Conservation (phyloP, 2,329 filamentous ascomycete species). For the Fusarium veterinarium region DNA sequence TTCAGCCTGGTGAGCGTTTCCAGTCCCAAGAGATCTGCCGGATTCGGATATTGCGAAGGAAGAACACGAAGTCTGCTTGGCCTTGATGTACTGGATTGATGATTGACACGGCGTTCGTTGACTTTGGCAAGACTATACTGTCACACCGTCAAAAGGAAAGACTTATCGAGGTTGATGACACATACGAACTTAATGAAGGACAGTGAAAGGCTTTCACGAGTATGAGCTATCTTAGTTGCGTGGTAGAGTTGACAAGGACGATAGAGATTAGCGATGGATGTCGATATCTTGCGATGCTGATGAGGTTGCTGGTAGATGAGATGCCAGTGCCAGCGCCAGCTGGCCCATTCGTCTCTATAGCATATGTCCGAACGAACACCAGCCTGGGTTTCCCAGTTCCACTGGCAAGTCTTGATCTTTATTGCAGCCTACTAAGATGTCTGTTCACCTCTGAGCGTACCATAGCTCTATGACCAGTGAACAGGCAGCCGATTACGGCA, state of each 20-base stretch:
- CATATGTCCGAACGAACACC: background rate
- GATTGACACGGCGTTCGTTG: background rate
- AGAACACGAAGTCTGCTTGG: background rate
- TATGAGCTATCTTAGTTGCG: fast-evolving
- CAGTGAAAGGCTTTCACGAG: fast-evolving
- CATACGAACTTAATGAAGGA: background rate
- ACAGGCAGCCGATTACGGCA: too few relatives aligned
- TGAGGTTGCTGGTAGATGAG: fast-evolving
- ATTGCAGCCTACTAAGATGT: background rate
- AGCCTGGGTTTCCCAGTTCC: fast-evolving
- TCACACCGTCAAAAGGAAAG: fast-evolving
- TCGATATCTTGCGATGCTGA: background rate
- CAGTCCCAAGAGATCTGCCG: fast-evolving
- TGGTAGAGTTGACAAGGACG: fast-evolving
- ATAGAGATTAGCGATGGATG: fast-evolving
- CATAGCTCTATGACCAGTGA: too few relatives aligned
- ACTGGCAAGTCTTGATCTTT: fast-evolving
- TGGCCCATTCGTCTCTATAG: too few relatives aligned
- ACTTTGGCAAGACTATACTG: background rate
- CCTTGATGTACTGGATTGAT: background rate
- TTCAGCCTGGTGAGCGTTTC: background rate
- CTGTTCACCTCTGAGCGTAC: background rate
- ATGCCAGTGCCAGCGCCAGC: background rate
- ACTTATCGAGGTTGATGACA: fast-evolving
- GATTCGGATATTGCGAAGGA: too few relatives aligned